phyloP scores from a whole-genome alignment of 73 alveolate genomes.

The Stentor coeruleus region DNA sequence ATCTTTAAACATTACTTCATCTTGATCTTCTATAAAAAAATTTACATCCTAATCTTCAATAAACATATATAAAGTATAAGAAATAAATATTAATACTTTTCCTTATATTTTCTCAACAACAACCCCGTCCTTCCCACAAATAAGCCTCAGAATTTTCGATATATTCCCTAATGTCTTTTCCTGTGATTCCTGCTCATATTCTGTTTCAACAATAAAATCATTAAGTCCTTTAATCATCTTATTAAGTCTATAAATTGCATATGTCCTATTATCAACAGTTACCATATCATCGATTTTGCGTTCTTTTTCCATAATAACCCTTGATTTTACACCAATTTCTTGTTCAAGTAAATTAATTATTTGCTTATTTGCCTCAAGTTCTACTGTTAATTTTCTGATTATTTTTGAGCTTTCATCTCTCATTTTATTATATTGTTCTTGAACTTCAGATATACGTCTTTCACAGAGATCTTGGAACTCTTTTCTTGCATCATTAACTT shows the following conservation, averaged over 20 bases:
- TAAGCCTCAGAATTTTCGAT: background rate
- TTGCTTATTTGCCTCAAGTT: background rate
- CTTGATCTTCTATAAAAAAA: background rate
- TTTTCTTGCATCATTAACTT: too few relatives aligned
- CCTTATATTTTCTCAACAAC: background rate
- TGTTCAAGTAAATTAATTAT: background rate
- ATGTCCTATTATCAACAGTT: background rate
- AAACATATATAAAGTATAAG: background rate
- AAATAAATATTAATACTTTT: too few relatives aligned
- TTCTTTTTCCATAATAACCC: constrained; percentile 6
- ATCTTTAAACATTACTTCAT: too few relatives aligned
- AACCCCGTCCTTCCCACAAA: background rate
- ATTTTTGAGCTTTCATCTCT: too few relatives aligned
- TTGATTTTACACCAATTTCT: background rate
- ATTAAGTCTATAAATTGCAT: background rate
- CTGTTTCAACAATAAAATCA: background rate
- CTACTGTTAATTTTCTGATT: background rate
- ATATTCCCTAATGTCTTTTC: background rate
- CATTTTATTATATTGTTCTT: background rate
- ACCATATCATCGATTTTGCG: background rate
- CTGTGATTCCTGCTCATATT: background rate
- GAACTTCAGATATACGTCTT: background rate
- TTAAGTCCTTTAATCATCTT: constrained; percentile 13
- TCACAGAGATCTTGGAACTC: background rate
- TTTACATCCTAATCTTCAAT: background rate